Conservation (phyloP, 2,329 filamentous ascomycete genomes). For the Beauveria medogensis region DNA sequence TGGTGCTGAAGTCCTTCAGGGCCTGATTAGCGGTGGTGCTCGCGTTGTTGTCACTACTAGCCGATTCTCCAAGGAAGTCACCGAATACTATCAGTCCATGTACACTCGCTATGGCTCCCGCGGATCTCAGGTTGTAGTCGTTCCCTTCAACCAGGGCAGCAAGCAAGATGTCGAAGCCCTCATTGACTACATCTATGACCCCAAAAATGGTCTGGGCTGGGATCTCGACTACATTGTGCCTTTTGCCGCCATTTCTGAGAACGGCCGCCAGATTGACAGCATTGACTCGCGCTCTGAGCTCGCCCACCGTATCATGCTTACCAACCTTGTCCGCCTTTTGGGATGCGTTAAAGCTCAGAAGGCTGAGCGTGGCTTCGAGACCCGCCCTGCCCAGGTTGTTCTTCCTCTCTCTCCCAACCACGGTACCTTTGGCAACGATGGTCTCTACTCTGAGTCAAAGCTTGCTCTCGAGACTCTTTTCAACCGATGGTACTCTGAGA, state of each 20-base stretch:
- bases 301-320: constrained; percentile 97
- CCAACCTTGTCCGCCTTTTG: constrained; percentile 86
- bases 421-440: constrained; percentile 95
- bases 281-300: constrained; percentile 98
- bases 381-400: constrained; percentile 91
- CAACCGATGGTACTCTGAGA: constrained; percentile 97
- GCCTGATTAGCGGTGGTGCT: constrained; percentile 90
- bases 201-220: constrained; percentile 95
- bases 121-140: constrained; percentile 93
- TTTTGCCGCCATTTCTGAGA: constrained; percentile 96
- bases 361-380: constrained; percentile 79
- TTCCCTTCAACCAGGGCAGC: constrained; percentile 98
- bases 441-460: constrained; percentile 97
- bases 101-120: constrained; percentile 90
- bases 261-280: constrained; percentile 91
- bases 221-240: constrained; percentile 94
- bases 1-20: constrained; percentile 91
- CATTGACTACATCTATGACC: constrained; percentile 91
- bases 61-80: constrained; percentile 92
- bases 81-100: constrained; percentile 98
- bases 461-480: constrained; percentile 94
- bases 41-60: constrained; percentile 96
- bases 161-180: constrained; percentile 95
- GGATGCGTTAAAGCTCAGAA: constrained; percentile 90
- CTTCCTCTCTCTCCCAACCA: constrained; percentile 95